These are phyloP conservation scores for Trichocomaceae sp. DNA, from an alignment of 2,329 filamentous ascomycete genomes.

Conservation along the genomic window DNA sequence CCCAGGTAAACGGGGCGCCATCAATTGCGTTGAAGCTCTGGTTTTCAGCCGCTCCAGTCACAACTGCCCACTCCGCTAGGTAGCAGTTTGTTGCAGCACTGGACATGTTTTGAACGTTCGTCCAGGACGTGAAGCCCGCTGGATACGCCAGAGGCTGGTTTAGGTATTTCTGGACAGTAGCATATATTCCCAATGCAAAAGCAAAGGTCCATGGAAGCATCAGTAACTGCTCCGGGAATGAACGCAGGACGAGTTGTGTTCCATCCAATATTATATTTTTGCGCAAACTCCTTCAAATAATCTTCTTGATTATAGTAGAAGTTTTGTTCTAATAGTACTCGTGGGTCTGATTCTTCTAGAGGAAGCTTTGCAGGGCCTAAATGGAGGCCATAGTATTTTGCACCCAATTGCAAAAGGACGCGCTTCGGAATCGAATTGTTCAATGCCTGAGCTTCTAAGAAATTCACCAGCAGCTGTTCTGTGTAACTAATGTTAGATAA, in stretches of 20 bases:
- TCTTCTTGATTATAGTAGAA: constrained; percentile 11
- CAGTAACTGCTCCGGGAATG: constrained; percentile 1
- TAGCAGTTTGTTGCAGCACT: constrained; percentile 3
- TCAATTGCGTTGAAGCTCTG: constrained; percentile 1
- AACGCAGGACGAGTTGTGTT: constrained; percentile 3
- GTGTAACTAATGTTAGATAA: constrained; percentile 1
- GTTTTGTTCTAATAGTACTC: constrained; percentile 3
- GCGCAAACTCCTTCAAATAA: background rate
- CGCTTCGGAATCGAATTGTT: constrained; percentile 1
- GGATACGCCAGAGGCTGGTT: constrained; percentile 1
- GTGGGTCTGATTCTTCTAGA: constrained; percentile 6
- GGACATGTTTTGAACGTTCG: background rate
- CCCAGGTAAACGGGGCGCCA: constrained; percentile 1
- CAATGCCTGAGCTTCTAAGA: background rate
- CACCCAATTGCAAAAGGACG: constrained; percentile 1
- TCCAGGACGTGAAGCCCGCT: constrained; percentile 1
- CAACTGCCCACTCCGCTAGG: constrained; percentile 6
- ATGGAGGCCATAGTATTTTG: constrained; percentile 7
- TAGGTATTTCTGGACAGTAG: background rate
- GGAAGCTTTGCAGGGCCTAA: constrained; percentile 5
- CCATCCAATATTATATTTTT: constrained; percentile 2
- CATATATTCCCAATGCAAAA: background rate
- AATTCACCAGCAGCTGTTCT: constrained; percentile 1
- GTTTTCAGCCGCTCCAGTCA: background rate
- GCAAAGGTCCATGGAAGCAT: background rate